Evolutionary conservation across 1,139 yeast species (phyloP).

Genomic region (Blastobotrys illinoisensis): DNA sequence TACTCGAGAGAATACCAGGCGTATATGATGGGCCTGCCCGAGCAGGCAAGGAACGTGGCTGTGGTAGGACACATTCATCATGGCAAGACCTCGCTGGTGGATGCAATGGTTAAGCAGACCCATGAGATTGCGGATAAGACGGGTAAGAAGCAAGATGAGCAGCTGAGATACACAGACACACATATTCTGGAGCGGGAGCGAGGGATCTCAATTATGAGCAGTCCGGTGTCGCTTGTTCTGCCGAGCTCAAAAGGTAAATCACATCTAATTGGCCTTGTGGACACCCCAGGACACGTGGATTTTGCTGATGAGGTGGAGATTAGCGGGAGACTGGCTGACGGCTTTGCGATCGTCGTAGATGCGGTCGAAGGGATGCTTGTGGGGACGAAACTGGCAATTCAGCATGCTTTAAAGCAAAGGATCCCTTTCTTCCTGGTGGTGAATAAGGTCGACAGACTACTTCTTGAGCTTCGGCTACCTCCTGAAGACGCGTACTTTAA

Average conservation of each 20-base stretch:
- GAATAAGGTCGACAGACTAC: conserved; percentile 80
- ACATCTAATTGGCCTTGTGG: conserved; percentile 56
- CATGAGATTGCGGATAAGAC: conserved; percentile 40
- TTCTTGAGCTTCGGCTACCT: conserved; percentile 71
- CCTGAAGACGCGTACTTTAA: conserved; percentile 71
- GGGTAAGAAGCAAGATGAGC: conserved; percentile 34
- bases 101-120: conserved; percentile 58
- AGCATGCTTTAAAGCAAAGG: conserved; percentile 44
- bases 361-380: conserved; percentile 73
- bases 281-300: conserved; percentile 89
- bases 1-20: conserved; percentile 63
- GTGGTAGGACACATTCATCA: conserved; percentile 75
- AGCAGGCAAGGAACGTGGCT: conserved; percentile 70
- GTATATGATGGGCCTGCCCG: conserved; percentile 49
- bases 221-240: conserved; percentile 60
- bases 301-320: conserved; percentile 70
- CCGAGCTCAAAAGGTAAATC: conserved; percentile 54
- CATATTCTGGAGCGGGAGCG: conserved; percentile 64
- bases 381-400: conserved; percentile 45
- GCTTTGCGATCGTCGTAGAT: conserved; percentile 69
- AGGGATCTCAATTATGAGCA: conserved; percentile 60
- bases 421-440: conserved; percentile 56
- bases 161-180: conserved; percentile 63
- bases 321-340: conserved; percentile 57
- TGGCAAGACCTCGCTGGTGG: conserved; percentile 86